Percentiles rank a stretch among this genome's conserved stretches.
Evolutionary conservation across 306 rosid species (phyloP).

Genomic region (Cicer yamashitae): DNA sequence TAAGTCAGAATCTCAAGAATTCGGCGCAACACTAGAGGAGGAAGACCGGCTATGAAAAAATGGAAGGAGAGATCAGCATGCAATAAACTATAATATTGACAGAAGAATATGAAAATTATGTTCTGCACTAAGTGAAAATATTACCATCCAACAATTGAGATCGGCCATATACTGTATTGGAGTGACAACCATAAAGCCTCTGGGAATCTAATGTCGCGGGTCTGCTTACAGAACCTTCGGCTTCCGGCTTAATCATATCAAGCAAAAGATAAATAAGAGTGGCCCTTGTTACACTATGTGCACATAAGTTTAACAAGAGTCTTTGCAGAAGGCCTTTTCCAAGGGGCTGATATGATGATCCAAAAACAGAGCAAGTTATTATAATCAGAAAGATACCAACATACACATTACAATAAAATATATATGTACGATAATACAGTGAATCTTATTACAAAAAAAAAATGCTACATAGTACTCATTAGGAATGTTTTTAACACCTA

Average conservation of each 20-base stretch:
- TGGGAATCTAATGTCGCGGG: conserved; percentile 66
- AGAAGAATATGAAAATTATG: conserved; percentile 30
- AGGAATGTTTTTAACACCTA: conserved; percentile 27
- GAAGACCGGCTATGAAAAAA: conserved; percentile 75
- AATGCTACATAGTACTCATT: conserved; percentile 9
- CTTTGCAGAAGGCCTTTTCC: conserved; percentile 98
- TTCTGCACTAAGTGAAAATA: conserved; percentile 24
- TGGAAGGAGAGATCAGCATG: conserved; percentile 40
- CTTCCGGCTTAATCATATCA: conserved; percentile 85
- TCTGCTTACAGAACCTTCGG: conserved; percentile 70
- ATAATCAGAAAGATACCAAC: conserved; percentile 28
- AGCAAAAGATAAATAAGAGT: conserved; percentile 75
- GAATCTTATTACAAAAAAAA: not conserved
- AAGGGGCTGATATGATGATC: conserved; percentile 76
- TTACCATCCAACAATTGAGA: conserved; percentile 94
- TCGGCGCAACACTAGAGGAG: conserved; percentile 90
- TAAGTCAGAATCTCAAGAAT: conserved; percentile 82
- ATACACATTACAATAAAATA: conserved; percentile 13
- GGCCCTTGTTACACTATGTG: conserved; percentile 85
- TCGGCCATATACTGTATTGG: conserved; percentile 92
- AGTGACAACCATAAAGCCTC: conserved; percentile 95
- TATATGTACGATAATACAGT: conserved; percentile 18
- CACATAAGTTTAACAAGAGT: conserved; percentile 88
- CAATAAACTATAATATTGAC: conserved; percentile 12
- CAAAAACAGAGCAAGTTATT: conserved; percentile 34